Evolutionary conservation across 768 basidiomycete genomes (phyloP).

Genomic region (Suillus discolor): DNA sequence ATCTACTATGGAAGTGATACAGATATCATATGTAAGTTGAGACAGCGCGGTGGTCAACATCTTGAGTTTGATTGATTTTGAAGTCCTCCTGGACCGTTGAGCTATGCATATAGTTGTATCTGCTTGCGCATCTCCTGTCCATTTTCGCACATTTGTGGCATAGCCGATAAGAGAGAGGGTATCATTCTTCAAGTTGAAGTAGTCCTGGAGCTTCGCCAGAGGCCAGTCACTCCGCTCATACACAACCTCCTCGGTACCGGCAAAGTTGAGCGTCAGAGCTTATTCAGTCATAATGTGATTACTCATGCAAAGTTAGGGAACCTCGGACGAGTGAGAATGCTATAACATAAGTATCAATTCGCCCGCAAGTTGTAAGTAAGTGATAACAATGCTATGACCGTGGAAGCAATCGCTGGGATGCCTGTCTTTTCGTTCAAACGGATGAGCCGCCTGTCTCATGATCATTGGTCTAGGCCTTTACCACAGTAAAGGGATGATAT

Average conservation of each 20-base stretch:
- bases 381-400: not conserved
- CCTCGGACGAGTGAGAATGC: too few species aligned
- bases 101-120: too few species aligned
- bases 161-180: constrained; percentile 99
- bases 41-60: not conserved
- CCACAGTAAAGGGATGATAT: not conserved
- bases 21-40: not conserved
- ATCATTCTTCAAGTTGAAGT: constrained; percentile 99
- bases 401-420: not conserved
- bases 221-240: constrained; percentile 99
- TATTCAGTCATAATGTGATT: too few species aligned
- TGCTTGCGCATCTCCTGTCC: too few species aligned
- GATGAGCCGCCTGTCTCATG: not conserved
- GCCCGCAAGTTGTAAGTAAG: not conserved
- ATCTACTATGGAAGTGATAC: not conserved
- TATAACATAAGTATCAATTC: not conserved
- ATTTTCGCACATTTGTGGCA: constrained; percentile 36
- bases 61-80: not conserved
- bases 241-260: constrained; percentile 89
- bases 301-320: too few species aligned
- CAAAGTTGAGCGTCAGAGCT: constrained; percentile 97
- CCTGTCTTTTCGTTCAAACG: not conserved
- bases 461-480: not conserved
- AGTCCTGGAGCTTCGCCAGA: constrained; percentile 95
- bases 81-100: too few species aligned